phyloP scores from a whole-genome alignment of 1,139 yeast genomes.

The Yamadazyma mexicana region DNA sequence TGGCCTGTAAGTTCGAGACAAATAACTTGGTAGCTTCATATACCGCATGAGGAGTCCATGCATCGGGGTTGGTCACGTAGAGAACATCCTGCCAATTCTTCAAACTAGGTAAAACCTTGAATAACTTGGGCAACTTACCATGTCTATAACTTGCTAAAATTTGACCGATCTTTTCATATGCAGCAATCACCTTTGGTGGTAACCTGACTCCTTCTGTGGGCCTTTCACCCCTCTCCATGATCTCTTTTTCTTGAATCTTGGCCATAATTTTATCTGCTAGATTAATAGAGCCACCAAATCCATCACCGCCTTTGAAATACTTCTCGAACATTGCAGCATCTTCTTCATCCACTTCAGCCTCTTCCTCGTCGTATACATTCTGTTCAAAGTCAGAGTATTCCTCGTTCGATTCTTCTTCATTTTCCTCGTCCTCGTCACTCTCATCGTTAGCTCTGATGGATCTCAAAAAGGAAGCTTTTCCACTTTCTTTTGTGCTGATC shows the following conservation, averaged over 20 bases:
- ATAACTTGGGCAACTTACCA: slow-evolving; percentile 92
- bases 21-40: slow-evolving; percentile 94
- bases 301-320: slow-evolving; percentile 47
- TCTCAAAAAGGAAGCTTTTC: slow-evolving; percentile 21
- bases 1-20: slow-evolving; percentile 84
- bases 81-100: slow-evolving; percentile 95
- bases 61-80: slow-evolving; percentile 86
- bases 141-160: slow-evolving; percentile 89
- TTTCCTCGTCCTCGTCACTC: slow-evolving; percentile 30
- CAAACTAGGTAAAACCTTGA: slow-evolving; percentile 89
- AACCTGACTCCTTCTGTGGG: slow-evolving; percentile 62
- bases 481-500: slow-evolving; percentile 16
- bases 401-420: slow-evolving; percentile 27
- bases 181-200: slow-evolving; percentile 95
- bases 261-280: slow-evolving; percentile 92
- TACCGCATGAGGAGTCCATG: slow-evolving; percentile 96
- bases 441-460: slow-evolving; percentile 30
- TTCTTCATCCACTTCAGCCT: slow-evolving; percentile 63
- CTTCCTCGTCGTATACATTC: slow-evolving; percentile 46
- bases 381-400: slow-evolving; percentile 53
- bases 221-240: slow-evolving; percentile 24
- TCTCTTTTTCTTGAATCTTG: slow-evolving; percentile 75
- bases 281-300: slow-evolving; percentile 52
- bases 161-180: slow-evolving; percentile 88
- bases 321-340: slow-evolving; percentile 72